These are phyloP conservation scores for Magnaporthales sp. DNA, from an alignment of 2,329 filamentous ascomycete species.

Conservation along the genomic window DNA sequence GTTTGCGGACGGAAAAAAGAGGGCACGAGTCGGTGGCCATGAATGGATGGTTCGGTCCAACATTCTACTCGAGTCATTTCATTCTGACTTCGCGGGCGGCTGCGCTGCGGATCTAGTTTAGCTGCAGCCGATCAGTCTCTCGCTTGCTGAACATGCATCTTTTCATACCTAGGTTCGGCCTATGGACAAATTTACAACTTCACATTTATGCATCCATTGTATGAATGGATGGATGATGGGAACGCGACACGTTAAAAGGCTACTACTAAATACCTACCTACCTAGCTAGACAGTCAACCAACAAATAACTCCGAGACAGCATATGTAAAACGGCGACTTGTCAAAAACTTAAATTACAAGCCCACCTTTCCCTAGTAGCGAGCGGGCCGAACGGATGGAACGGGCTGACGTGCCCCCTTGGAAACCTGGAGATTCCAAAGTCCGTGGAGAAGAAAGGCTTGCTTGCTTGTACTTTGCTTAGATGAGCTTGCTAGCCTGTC, in stretches of 20 bases:
- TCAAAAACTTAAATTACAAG: not conserved
- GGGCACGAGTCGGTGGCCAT: no score
- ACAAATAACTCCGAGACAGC: not conserved
- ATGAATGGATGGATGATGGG: not conserved
- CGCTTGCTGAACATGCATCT: not conserved
- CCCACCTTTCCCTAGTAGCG: not conserved
- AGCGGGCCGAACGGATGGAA: slow-evolving; percentile 1
- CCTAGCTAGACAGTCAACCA: not conserved
- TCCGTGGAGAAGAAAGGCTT: not conserved
- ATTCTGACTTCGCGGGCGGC: not conserved
- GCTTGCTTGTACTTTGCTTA: not conserved
- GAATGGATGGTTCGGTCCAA: no score
- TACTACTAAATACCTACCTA: not conserved
- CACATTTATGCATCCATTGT: not conserved
- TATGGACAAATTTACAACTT: not conserved
- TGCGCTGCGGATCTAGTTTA: not conserved
- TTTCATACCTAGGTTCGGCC: not conserved
- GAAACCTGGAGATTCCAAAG: not conserved
- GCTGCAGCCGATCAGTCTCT: not conserved
- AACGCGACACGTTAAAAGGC: not conserved
- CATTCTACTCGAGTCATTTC: not conserved
- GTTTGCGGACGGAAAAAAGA: not conserved
- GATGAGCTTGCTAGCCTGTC: not conserved
- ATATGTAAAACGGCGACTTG: not conserved
- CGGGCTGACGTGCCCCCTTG: not conserved